Evolutionary conservation across 2,329 filamentous ascomycete genomes (phyloP), one percentile per base, ranked within the genome.

Genomic region (Exophiala sp.): DNA sequence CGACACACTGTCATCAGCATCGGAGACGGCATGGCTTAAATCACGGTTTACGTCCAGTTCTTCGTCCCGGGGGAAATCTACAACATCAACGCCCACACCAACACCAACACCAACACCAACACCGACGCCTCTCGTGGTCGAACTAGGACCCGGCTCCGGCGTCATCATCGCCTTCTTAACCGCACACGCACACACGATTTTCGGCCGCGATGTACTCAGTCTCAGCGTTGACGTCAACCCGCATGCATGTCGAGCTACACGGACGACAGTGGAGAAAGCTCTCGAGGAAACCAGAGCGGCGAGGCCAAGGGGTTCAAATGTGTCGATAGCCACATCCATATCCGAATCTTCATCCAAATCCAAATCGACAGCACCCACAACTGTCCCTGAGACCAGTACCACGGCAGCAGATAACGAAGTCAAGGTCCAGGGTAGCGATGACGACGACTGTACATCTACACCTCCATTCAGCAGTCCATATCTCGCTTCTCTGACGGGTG

Each of bases 81-180:
- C 34, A 19, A 19, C 5, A 8, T 8, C 34, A 37, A 37, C 34
- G 7, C 18, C 34, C 14, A 18, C 34, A 37, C 19, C 34, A 16
- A 37, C 29, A 7, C n/a, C 29, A n/a, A 32, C 29, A 32, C 11
- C 11, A n/a, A 55, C 60, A 24, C 58, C 73, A 1, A 67, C 76
- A 7, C 3, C 34, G 1, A 63, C 73, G 1, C 81, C 84, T 0
- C 68, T 95, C 1, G 74, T 95, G 23, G 74, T 95, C 56, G 93
- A 98, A 71, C 75, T 96, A 56, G 93, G 93, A 48, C 84, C 88
- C 0, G 93, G 93, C 47, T 97, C 91, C 0, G 93, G 93, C 52
- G 86, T 98, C 9, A 86, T 98, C n/a, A 76, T 97, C 34, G 87
- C 84, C 48, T 98, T 98, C 68, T 72, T 87, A 43, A 81, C 85